Evolutionary conservation across 768 basidiomycete species (phyloP).

Genomic region (Coprinopsis sp.): DNA sequence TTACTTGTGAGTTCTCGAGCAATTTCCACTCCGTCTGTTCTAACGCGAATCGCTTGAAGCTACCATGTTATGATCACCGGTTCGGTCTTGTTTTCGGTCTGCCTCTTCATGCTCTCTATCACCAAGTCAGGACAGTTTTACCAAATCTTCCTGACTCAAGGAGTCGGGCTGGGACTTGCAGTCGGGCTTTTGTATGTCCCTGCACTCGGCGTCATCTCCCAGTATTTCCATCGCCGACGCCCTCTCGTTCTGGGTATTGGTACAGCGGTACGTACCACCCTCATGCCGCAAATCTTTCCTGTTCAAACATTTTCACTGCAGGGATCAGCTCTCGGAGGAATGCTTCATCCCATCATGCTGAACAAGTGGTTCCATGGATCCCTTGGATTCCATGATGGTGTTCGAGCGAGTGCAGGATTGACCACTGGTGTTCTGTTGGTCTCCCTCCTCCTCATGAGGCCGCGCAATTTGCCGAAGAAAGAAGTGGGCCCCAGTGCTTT

Average conservation of each 20-base stretch:
- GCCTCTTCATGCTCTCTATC: conserved; percentile 44
- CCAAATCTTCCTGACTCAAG: conserved; percentile 44
- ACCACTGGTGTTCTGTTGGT: conserved; percentile 33
- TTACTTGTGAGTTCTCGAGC: conserved; percentile 36
- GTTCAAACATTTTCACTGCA: conserved; percentile 14
- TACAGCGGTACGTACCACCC: conserved; percentile 22
- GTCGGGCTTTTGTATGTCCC: conserved; percentile 51
- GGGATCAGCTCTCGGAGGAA: conserved; percentile 55
- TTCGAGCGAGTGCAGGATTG: conserved; percentile 44
- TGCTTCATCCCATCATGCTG: conserved; percentile 59
- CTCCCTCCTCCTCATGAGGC: conserved; percentile 34
- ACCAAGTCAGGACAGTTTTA: conserved; percentile 35
- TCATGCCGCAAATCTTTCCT: not conserved
- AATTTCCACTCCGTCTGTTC: not conserved
- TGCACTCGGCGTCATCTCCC: conserved; percentile 30
- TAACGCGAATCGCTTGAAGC: conserved; percentile 19
- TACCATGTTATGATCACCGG: conserved; percentile 43
- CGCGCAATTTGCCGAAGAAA: conserved; percentile 36
- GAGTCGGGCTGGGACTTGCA: conserved; percentile 45
- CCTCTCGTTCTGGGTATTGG: conserved; percentile 32
- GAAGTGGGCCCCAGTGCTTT: conserved; percentile 26
- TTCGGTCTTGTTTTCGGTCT: conserved; percentile 38
- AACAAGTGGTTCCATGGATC: conserved; percentile 46
- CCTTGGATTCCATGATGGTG: conserved; percentile 50
- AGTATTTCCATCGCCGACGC: conserved; percentile 32